Base-by-base conservation (phyloP, 169 alveolate species). In the Cryptosporidium tyzzeri region DNA sequence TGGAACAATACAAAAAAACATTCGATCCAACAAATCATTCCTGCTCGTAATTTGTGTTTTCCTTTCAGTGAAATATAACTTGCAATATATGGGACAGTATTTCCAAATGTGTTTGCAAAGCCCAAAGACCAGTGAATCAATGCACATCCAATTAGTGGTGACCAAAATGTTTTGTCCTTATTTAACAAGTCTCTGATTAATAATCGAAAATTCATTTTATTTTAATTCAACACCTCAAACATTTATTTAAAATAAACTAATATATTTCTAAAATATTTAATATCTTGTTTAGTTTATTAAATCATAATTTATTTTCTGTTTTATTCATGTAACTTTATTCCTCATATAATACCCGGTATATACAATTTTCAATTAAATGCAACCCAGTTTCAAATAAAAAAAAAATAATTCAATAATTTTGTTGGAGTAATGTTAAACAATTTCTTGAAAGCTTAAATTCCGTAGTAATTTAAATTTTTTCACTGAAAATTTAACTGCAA, bases 81-180 rank as follows among this genome's bases (percentile, higher is more conserved):
- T 59, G 80, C 80, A 80, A 80, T 62, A 39, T 80, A 80, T 12
- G 89, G 89, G 14, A 80, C 21, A 10, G 70, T 44, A 62, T 80
- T 80, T 39, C 89, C 89, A n/a, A 80, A 48, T 6, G 89, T 80
- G 26, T 26, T 37, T 61, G 89, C 50, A n/a, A 80, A 62, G 0
- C 89, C 89, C 37, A 80, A 69, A 37, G 89, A 80, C 89, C 89
- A 80, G 45, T 80, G 89, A 48, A 80, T 80, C 35, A 80, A 16
- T 37, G 80, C 37, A n/a, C 75, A 59, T 23, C 89, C 89, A 41
- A 65, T 65, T 37, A 80, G 4, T 62, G 89, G 80, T 26, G 62
- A 41, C 74, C 71, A 80, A 80, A 59, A 80, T 0, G 33, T 50
- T 39, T 35, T 59, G n/a, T 65, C 70, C 29, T 39, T 55, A 55